A percentile compares a stretch with the other conserved stretches of the same genome.
Conservation (phyloP, 192 early-diverging fungal genomes). For the Backusella macrospora region DNA sequence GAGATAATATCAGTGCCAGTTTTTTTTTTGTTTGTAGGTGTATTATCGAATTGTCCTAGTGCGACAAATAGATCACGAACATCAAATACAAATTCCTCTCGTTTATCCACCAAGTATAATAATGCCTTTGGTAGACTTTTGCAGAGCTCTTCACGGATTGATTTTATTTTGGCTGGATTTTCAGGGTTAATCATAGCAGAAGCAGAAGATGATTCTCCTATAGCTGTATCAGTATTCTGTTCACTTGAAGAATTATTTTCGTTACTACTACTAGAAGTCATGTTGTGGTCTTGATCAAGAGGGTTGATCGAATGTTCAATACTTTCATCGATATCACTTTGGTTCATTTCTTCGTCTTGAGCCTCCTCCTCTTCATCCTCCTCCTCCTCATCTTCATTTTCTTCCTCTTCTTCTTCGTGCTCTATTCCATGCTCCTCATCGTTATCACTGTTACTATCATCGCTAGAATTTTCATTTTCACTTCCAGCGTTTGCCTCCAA, state of each 20-base stretch:
- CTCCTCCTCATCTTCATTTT: slow-evolving; percentile 38
- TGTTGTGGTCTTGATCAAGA: slow-evolving; percentile 39
- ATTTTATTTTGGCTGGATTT: slow-evolving; percentile 23
- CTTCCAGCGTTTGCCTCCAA: slow-evolving; percentile 22
- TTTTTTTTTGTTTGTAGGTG: slow-evolving; percentile 16
- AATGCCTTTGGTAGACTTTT: slow-evolving; percentile 41
- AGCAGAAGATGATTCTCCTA: background rate
- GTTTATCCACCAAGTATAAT: slow-evolving; percentile 52
- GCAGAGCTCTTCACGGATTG: slow-evolving; percentile 44
- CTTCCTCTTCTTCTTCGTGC: slow-evolving; percentile 32
- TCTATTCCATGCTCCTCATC: slow-evolving; percentile 35
- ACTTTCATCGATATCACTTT: slow-evolving; percentile 37
- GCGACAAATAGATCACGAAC: slow-evolving; percentile 67
- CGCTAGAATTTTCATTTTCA: slow-evolving; percentile 41
- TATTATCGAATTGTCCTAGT: slow-evolving; percentile 51
- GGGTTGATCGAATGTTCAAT: slow-evolving; percentile 27
- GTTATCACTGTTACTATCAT: slow-evolving; percentile 39
- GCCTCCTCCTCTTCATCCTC: slow-evolving; percentile 31
- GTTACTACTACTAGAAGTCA: slow-evolving; percentile 9
- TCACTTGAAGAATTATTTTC: slow-evolving; percentile 34
- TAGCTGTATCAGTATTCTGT: slow-evolving; percentile 30
- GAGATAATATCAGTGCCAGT: background rate
- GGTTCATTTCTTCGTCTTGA: slow-evolving; percentile 23
- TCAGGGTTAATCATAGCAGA: background rate
- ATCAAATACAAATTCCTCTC: slow-evolving; percentile 67